Evolutionary conservation across 2,329 filamentous ascomycete genomes (phyloP).

Genomic region (Diplodia intermedia): DNA sequence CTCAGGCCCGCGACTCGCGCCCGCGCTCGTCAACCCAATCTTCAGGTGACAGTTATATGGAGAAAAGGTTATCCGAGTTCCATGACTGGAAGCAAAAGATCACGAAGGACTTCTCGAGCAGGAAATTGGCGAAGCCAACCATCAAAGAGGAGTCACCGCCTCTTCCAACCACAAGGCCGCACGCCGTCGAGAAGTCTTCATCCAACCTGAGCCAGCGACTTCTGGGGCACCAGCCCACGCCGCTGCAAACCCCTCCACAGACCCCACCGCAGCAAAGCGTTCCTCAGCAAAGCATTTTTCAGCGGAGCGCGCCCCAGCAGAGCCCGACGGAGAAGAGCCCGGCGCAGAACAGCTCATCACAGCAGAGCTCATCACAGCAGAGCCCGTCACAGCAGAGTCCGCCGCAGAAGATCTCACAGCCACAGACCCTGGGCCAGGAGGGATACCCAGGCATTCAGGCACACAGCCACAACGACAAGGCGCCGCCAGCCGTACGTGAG

Average conservation of each 20-base stretch:
- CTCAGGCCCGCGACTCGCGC: neutral
- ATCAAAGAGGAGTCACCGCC: neutral
- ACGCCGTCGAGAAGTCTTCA: neutral
- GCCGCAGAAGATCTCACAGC: neutral
- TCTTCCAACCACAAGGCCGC: neutral
- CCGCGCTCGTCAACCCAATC: neutral
- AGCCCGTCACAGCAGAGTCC: neutral
- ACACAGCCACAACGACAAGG: neutral
- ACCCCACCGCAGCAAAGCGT: neutral
- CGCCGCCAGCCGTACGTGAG: neutral
- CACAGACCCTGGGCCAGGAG: neutral
- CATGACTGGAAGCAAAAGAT: conserved; percentile 14
- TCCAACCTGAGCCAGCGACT: neutral
- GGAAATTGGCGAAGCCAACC: neutral
- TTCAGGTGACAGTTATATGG: conserved; percentile 25
- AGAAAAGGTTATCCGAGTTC: conserved; percentile 9
- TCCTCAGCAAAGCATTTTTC: neutral
- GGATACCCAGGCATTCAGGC: neutral
- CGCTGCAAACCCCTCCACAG: neutral
- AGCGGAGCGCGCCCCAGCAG: neutral
- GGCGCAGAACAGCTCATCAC: too few species aligned
- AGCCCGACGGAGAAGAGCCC: neutral
- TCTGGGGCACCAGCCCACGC: neutral
- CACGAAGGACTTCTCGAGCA: neutral
- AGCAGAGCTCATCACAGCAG: neutral